Evolutionary conservation across 2,329 filamentous ascomycete species (phyloP).

Genomic region (Aciculosporium take): DNA sequence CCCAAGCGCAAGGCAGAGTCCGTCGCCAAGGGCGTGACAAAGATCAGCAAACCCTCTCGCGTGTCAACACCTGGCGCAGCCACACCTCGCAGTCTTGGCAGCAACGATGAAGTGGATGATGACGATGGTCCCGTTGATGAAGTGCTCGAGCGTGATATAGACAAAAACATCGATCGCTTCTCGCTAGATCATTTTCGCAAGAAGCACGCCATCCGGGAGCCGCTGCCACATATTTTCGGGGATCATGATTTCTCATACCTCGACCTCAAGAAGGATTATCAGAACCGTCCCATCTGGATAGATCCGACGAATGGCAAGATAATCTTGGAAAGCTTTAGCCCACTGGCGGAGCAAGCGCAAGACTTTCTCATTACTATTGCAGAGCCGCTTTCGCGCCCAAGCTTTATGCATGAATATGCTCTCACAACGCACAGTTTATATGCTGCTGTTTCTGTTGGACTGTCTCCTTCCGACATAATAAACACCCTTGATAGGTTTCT

Average conservation of each 20-base stretch:
- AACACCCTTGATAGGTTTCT: constrained; percentile 75
- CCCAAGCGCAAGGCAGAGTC: constrained; percentile 53
- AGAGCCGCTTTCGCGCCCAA: constrained; percentile 80
- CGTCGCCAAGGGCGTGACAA: constrained; percentile 33
- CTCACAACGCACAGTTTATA: constrained; percentile 89
- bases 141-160: constrained; percentile 37
- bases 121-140: constrained; percentile 37
- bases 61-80: constrained; percentile 46
- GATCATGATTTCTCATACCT: constrained; percentile 66
- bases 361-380: constrained; percentile 94
- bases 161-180: constrained; percentile 47
- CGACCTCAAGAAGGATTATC: constrained; percentile 73
- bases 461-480: constrained; percentile 81
- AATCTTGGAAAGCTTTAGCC: constrained; percentile 87
- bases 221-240: constrained; percentile 32
- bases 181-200: constrained; percentile 38
- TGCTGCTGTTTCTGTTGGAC: constrained; percentile 86
- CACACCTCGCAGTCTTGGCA: constrained; percentile 44
- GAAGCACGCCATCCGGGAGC: constrained; percentile 27
- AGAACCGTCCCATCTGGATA: constrained; percentile 85
- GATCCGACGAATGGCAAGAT: constrained; percentile 76
- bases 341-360: constrained; percentile 72
- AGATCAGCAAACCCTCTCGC: constrained; percentile 41
- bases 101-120: constrained; percentile 34
- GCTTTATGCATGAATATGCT: constrained; percentile 84